Evolutionary conservation across 1,284 basidiomycete species (phyloP).

Genomic region (Coriolopsis trogii): DNA sequence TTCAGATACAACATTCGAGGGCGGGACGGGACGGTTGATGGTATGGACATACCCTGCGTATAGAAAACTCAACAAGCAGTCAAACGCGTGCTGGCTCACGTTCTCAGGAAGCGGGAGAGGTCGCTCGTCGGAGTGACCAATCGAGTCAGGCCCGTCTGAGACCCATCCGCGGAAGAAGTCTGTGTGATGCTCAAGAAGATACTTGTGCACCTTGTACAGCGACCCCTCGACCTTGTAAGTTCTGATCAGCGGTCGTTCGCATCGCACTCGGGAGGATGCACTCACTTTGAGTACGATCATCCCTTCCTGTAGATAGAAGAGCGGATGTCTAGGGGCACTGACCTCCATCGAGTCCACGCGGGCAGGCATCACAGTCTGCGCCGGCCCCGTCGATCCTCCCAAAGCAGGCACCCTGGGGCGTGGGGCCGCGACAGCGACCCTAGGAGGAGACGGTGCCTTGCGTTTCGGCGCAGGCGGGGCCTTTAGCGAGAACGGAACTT

Average conservation of each 20-base stretch:
- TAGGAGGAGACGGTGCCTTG: slow-evolving; percentile 10
- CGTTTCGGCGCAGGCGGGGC: slow-evolving; percentile 10
- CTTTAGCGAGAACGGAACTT: slow-evolving; percentile 5
- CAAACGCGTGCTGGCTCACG: slow-evolving; percentile 35
- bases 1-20: too few species aligned
- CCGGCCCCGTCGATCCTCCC: slow-evolving; percentile 5
- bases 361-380: background rate
- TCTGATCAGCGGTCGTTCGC: background rate
- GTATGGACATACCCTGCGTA: slow-evolving; percentile 34
- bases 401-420: slow-evolving; percentile 19
- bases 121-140: slow-evolving; percentile 32
- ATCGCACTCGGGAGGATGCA: background rate
- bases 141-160: slow-evolving; percentile 12
- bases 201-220: slow-evolving; percentile 40
- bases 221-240: slow-evolving; percentile 40
- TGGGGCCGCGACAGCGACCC: slow-evolving; percentile 8
- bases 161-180: slow-evolving; percentile 38
- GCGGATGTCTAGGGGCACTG: slow-evolving; percentile 12
- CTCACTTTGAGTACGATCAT: slow-evolving; percentile 26
- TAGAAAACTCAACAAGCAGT: slow-evolving; percentile 38
- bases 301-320: slow-evolving; percentile 27
- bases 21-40: background rate
- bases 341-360: background rate
- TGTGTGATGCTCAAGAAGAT: slow-evolving; percentile 39
- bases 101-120: slow-evolving; percentile 33